These are phyloP conservation scores for Rossbeevera mucosa DNA, from an alignment of 768 basidiomycete species.

Conservation along the genomic window DNA sequence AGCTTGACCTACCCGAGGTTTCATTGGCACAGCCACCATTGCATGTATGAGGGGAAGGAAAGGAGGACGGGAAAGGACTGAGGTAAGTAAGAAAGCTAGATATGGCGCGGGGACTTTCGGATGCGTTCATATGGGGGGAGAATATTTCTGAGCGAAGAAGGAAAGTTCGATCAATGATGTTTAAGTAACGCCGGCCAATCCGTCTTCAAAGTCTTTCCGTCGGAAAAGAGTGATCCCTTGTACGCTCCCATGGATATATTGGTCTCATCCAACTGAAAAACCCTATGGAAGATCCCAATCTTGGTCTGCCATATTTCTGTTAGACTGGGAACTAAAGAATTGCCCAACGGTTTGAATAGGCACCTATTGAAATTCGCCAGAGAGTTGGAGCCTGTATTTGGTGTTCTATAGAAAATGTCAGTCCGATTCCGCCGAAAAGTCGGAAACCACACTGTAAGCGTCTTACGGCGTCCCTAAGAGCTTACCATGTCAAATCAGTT, in stretches of 20 bases:
- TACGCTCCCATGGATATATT: neutral
- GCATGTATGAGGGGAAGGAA: constrained; percentile 7
- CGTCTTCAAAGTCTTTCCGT: neutral
- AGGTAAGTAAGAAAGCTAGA: constrained; percentile 3
- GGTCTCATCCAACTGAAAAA: neutral
- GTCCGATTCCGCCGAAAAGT: too few species aligned
- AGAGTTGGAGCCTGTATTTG: too few species aligned
- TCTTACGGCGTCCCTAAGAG: too few species aligned
- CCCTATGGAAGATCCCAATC: neutral
- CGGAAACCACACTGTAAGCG: too few species aligned
- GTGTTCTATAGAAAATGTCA: too few species aligned
- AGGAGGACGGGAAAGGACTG: neutral
- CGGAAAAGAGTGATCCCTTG: neutral
- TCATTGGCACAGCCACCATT: constrained; percentile 18
- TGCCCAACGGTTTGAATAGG: too few species aligned
- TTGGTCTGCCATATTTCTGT: neutral
- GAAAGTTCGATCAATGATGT: constrained; percentile 15
- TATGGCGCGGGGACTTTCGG: constrained; percentile 13
- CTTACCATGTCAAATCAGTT: too few species aligned
- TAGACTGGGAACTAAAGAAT: neutral
- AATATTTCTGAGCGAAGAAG: constrained; percentile 12
- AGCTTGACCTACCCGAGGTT: constrained; percentile 10
- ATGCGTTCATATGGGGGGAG: constrained; percentile 12
- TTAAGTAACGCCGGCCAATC: neutral
- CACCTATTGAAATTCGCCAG: too few species aligned